Base-by-base conservation (phyloP, 2,329 filamentous ascomycete species). In the Colletotrichum magnum region DNA sequence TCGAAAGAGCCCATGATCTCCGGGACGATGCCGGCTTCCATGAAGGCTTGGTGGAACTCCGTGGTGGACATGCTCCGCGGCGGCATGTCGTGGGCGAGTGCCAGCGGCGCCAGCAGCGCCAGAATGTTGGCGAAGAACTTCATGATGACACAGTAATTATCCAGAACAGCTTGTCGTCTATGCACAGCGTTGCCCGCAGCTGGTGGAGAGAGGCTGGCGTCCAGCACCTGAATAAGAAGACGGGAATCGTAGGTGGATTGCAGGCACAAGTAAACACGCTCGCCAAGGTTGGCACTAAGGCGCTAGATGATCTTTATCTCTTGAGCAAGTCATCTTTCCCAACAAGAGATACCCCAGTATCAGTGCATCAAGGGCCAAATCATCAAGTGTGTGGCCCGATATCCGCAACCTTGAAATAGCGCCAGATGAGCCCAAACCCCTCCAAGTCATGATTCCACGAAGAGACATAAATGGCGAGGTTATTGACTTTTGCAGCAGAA, bases 1-100 rank as follows among this genome's bases (percentile, higher is more conserved):
- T 77, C 73, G 6, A 77, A 72, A 1, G 74, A 73, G 6, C 74
- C 71, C 59, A 77, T 73, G 10, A 77, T 70, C 47, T 77, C 75
- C 26, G 76, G 76, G 0, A 77, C 74, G 53, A 77, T 77, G 32
- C 74, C 75, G 1, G 72, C 74, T 32, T 72, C 47, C n/a, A 71
- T 62, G 53, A 77, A 77, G 9, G 64, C 61, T 52, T 72, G 71
- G 39, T 75, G 75, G 61, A 77, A 77, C 39, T 75, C 72, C 18
- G 72, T 67, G 2, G 74, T 75, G 1, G 69, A 71, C 61, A 77
- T 72, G 67, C 73, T 73, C 16, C 48, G 41, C 16, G 67, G 59
- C 2, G 67, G 52, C 53, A 56, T 59, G 21, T 69, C 69, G 15
- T 67, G 61, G 45, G 61, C 52, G 12, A 54, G 12, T 2, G 24